Base-by-base conservation (phyloP, 306 rosid species). In the Glycyrrhiza uralensis region DNA sequence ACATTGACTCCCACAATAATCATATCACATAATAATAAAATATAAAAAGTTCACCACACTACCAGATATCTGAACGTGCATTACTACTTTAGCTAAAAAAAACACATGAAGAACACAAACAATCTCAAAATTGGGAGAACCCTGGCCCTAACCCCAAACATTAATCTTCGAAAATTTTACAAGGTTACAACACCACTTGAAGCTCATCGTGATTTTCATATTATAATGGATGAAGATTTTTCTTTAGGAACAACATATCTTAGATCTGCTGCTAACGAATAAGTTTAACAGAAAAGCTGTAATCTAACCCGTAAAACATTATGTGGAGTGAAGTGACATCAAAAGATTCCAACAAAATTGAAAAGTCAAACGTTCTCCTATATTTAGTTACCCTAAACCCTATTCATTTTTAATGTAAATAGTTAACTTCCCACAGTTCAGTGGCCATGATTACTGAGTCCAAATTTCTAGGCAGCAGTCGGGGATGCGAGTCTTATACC, bases 111-210 rank as follows among this genome's bases (percentile, higher is more conserved):
- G n/a, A n/a, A n/a, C n/a, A n/a, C 20, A 67, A 73, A 24, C 28
- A 2, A 39, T 47, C 78, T 56, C 63, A 32, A 64, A 56, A 45
- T 7, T n/a, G 19, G 58, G 62, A 78, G 74, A 57, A 20, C 60
- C 36, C n/a, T 2, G 17, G 46, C 33, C 69, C 50, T 26, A 57
- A 14, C 3, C 7, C 42, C 18, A 29, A 68, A 7, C 32, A 49
- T 5, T 6, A 49, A 28, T 36, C 17, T 71, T 32, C 2, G 5
- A 57, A 69, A 45, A n/a, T n/a, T 32, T 42, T 4, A 20, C 15
- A 30, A 32, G 59, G 62, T 29, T 71, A 35, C 69, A 46, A 32
- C 12, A 11, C 29, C 39, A 52, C 32, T 29, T 24, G 65, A 29
- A 42, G 39, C 6, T 71, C 54, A 54, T 32, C 22, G 33, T 23